These are phyloP conservation scores for Dipteronia sinensis DNA, from an alignment of 345 rosid species.

Conservation along the genomic window DNA sequence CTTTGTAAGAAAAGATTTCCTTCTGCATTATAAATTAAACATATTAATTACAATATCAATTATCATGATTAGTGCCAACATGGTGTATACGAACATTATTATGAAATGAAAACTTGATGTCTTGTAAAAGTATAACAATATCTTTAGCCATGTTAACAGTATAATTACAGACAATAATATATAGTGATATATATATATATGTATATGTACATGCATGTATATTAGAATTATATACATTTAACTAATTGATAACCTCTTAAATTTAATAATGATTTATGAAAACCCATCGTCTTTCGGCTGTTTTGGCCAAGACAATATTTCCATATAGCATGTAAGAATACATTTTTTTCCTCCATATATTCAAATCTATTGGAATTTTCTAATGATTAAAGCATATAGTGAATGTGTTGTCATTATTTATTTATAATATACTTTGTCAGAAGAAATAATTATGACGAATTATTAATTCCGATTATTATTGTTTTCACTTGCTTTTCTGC, in stretches of 20 bases:
- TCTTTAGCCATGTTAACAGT: not conserved
- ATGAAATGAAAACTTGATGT: constrained; percentile 19
- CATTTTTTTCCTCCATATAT: not conserved
- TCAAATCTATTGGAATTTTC: constrained; percentile 16
- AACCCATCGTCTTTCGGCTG: constrained; percentile 1
- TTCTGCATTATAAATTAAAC: constrained; percentile 10
- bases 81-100: constrained; percentile 8
- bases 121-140: constrained; percentile 25
- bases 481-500: constrained; percentile 9
- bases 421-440: constrained; percentile 30
- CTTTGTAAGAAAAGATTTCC: not conserved
- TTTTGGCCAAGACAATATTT: not conserved
- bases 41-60: not conserved
- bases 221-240: not conserved
- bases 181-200: not conserved
- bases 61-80: constrained; percentile 16
- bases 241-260: not conserved
- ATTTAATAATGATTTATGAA: not conserved
- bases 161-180: constrained; percentile 19
- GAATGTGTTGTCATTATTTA: constrained; percentile 32
- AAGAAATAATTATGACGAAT: constrained; percentile 35
- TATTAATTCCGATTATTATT: constrained; percentile 15
- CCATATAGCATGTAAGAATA: not conserved
- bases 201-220: not conserved
- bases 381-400: constrained; percentile 40